phyloP scores from a whole-genome alignment of 768 basidiomycete species.

The Mycena indigotica region DNA sequence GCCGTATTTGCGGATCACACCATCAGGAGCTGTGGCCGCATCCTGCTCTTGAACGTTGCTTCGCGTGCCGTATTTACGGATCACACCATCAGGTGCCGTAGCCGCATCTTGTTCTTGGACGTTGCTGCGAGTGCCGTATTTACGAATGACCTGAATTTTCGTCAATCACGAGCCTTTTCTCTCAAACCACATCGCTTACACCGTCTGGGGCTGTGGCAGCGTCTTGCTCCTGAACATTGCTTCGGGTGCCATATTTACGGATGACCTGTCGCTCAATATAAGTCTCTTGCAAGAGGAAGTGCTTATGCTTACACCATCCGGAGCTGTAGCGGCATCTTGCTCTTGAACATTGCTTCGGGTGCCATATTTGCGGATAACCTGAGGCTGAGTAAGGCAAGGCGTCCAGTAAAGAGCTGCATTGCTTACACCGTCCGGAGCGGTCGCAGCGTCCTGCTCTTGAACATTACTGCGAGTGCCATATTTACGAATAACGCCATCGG shows the following conservation, averaged over 20 bases:
- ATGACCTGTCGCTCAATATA: conserved; percentile 32
- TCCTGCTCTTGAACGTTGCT: conserved; percentile 29
- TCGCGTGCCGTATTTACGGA: conserved; percentile 24
- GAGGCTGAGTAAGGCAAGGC: conserved; percentile 29
- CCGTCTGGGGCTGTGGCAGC: conserved; percentile 32
- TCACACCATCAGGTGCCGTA: conserved; percentile 31
- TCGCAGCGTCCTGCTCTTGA: conserved; percentile 28
- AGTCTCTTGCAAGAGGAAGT: too few relatives aligned
- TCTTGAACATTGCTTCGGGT: conserved; percentile 28
- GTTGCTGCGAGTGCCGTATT: conserved; percentile 22
- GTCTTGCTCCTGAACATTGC: conserved; percentile 28
- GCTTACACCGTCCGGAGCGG: conserved; percentile 32
- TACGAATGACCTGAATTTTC: conserved; percentile 26
- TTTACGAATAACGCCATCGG: conserved; percentile 31
- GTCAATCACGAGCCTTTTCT: neutral
- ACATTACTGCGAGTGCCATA: neutral
- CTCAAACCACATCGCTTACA: conserved; percentile 21
- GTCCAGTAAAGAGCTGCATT: conserved; percentile 26
- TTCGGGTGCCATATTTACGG: conserved; percentile 21
- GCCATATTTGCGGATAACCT: conserved; percentile 21
- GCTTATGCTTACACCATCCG: conserved; percentile 31
- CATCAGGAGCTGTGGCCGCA: conserved; percentile 30
- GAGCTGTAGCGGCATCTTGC: conserved; percentile 29
- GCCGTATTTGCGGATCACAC: conserved; percentile 21
- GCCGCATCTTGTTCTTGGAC: conserved; percentile 30